Percentiles rank a stretch among this genome's conserved stretches.
Conservation (phyloP, 2,329 filamentous ascomycete genomes). For the Lasiodiplodia theobromae region DNA sequence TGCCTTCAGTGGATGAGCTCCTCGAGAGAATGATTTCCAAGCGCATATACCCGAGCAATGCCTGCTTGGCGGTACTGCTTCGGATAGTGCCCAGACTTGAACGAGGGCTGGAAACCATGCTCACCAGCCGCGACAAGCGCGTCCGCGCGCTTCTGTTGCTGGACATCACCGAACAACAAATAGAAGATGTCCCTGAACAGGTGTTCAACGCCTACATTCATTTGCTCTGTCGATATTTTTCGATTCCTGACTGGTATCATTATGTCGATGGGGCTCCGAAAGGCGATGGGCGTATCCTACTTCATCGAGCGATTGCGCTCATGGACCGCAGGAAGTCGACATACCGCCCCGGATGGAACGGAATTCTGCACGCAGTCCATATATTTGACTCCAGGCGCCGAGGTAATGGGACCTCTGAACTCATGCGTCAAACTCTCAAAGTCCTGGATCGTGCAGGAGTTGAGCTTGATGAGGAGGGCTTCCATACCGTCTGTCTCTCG, state of each 20-base stretch:
- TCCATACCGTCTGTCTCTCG: slow-evolving; percentile 6
- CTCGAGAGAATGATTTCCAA: slow-evolving; percentile 64
- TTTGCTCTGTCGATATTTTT: slow-evolving; percentile 55
- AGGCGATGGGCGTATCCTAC: neutral
- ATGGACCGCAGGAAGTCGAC: slow-evolving; percentile 33
- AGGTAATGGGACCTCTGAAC: neutral
- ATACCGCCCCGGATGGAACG: slow-evolving; percentile 36
- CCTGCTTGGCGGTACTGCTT: slow-evolving; percentile 64
- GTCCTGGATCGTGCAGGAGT: slow-evolving; percentile 5
- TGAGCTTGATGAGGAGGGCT: slow-evolving; percentile 24
- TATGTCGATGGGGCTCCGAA: neutral
- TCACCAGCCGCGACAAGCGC: neutral
- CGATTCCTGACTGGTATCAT: slow-evolving; percentile 35
- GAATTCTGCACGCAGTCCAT: slow-evolving; percentile 34
- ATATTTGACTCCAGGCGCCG: neutral
- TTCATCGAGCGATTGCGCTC: slow-evolving; percentile 37
- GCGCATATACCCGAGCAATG: slow-evolving; percentile 57
- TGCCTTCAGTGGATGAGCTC: slow-evolving; percentile 66
- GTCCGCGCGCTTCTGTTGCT: neutral
- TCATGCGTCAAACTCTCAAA: slow-evolving; percentile 15
- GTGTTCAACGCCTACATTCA: slow-evolving; percentile 61
- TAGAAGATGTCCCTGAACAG: slow-evolving; percentile 43
- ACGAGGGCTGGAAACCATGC: neutral
- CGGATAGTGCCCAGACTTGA: slow-evolving; percentile 41
- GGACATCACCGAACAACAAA: slow-evolving; percentile 29